Evolutionary conservation across 495 filamentous ascomycete genomes (phyloP), one percentile per base, ranked within the genome.

Genomic region (Aspergillus heteromorphus): DNA sequence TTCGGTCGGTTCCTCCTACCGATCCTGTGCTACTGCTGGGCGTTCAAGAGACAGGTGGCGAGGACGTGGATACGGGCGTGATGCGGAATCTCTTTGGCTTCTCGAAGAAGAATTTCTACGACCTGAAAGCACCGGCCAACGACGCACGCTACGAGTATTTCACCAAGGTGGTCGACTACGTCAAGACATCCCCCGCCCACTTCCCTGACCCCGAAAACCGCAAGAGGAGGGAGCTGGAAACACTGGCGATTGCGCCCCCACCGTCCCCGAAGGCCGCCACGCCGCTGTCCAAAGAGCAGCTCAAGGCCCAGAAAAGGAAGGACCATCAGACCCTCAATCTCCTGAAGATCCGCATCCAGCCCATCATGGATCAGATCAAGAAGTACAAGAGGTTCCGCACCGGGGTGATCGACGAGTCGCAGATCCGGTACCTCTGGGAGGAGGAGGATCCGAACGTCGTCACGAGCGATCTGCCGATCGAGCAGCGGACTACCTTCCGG

Each of bases 321-420:
- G 95, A 98, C 67, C 81, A 86, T 29, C 82, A 89, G 50, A 80
- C 81, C 2, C 74, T 96, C 31, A 96, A 97, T 65, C 68, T 87
- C 50, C 73, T 98, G 50, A 97, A 97, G 71, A 78, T 92, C 16
- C 78, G 86, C 20, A 83, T 98, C 49, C 91, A 96, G 68, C 87
- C 87, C 11, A 86, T 96, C 58, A 95, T 98, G 90, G 92, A 97
- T 56, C 87, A 95, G 70, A 88, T 97, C 54, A 88, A 93, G 60
- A 83, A 81, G 54, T 92, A 93, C 67, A 87, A 86, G 65, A 86
- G 86, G 54, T 97, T 97, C 74, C 80, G 89, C 41, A 81, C 81
- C 23, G 86, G 89, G 4, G 80, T 89, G 29, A 84, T 98, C 60
- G 85, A 88, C 16, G 80, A 89, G 41, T 70, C 70, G 3, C 73